Evolutionary conservation across 208 protist species (phyloP), one percentile per base, ranked within the genome.

Genomic region (Acanthamoeba triangularis): DNA sequence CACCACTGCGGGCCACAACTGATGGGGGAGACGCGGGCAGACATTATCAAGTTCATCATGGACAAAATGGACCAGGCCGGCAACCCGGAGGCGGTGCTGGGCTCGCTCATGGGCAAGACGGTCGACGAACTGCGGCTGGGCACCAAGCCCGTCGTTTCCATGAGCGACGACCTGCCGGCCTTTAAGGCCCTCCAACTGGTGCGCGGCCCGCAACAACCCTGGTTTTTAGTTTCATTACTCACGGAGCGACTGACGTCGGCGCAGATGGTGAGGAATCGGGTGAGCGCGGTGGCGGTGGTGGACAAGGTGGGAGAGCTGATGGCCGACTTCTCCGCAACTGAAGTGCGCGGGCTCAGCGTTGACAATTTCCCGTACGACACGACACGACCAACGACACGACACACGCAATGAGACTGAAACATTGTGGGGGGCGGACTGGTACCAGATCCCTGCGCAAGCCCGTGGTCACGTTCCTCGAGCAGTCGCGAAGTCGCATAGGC

Each of bases 101-200:
- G 80, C 28, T 25, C 54, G 25, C 47, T 74, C 11, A n/a, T 33
- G 63, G 87, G 61, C 37, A 93, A 74, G 61, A 93, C 87, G 20
- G 87, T 74, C 13, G 87, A 74, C 25, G 33, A 93, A 20, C 63
- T 93, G 56, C 25, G 47, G 25, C 87, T 93, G 61, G 63, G 54
- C 87, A 78, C 87, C 63, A 93, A 52, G 37, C 61, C 52, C n/a
- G 87, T 93, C n/a, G 76, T 93, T 1, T 59, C 87, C 35, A 93
- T 93, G 87, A 25, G 33, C 87, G 47, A 35, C 63, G 52, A 65
- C 37, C 41, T 56, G 14, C 87, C 33, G 13, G 87, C 87, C 47
- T 59, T 76, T 20, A 49, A 93, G 33, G 87, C 87, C 33, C 61
- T 93, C 25, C 47, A 93, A 18, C 23, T 93, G 25, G 80, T 90